These are phyloP conservation scores for Chaetomiaceae sp. DNA, from an alignment of 2,329 filamentous ascomycete genomes.

Conservation along the genomic window DNA sequence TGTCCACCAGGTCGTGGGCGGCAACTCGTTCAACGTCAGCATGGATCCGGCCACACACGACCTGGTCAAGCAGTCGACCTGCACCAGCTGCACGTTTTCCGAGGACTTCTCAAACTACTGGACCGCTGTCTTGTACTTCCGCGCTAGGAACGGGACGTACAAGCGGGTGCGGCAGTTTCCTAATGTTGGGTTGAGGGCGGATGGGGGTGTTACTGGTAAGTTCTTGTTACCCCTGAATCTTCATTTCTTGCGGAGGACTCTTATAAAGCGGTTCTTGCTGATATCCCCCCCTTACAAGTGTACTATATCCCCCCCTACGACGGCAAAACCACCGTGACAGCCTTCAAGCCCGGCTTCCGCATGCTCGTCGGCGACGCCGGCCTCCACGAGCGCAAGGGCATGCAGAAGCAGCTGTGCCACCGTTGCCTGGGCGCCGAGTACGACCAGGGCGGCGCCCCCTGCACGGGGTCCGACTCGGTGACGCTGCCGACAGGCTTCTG, in stretches of 20 bases:
- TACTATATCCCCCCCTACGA: constrained; percentile 30
- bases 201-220: constrained; percentile 24
- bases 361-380: constrained; percentile 38
- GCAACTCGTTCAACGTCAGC: constrained; percentile 26
- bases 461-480: constrained; percentile 36
- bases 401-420: constrained; percentile 37
- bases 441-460: constrained; percentile 37
- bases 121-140: constrained; percentile 28
- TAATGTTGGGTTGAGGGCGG: constrained; percentile 21
- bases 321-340: constrained; percentile 36
- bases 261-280: no score
- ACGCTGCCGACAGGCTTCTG: constrained; percentile 38
- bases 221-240: no score
- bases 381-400: constrained; percentile 32
- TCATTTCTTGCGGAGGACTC: no score
- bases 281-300: constrained; percentile 3
- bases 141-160: constrained; percentile 26
- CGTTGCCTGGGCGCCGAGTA: constrained; percentile 37
- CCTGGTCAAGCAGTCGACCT: constrained; percentile 21
- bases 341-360: constrained; percentile 42
- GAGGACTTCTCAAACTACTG: constrained; percentile 29
- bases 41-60: constrained; percentile 26
- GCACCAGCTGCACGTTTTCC: constrained; percentile 26
- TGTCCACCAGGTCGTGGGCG: constrained; percentile 27
- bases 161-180: constrained; percentile 23